These are phyloP conservation scores for Cynanchum wilfordii DNA, from an alignment of 257 asterid genomes.

Conservation along the genomic window DNA sequence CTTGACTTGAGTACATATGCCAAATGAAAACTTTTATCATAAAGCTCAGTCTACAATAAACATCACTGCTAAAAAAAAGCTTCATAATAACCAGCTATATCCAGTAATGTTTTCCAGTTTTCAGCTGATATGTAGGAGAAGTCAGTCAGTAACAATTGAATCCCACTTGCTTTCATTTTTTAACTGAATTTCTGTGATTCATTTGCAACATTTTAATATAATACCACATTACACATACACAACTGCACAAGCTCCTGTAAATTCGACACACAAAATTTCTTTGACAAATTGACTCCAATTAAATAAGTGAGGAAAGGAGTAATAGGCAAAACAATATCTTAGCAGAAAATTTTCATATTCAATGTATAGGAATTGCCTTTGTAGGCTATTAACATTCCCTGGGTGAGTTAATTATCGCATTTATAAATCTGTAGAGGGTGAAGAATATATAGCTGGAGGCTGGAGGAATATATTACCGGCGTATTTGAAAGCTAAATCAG, in stretches of 20 bases:
- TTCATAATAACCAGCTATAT: neutral
- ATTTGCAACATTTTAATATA: neutral
- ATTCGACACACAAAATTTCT: neutral
- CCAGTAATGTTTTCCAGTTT: neutral
- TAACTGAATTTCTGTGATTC: neutral
- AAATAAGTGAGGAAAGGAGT: neutral
- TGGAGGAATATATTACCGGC: slow-evolving; percentile 40
- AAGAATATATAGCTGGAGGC: neutral
- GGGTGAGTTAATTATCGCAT: neutral
- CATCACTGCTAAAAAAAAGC: neutral
- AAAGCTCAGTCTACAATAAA: neutral
- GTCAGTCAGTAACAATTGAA: neutral
- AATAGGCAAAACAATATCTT: neutral
- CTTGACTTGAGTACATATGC: neutral
- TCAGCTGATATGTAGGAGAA: neutral
- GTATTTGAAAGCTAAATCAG: slow-evolving; percentile 84
- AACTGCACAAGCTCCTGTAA: neutral
- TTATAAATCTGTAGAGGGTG: neutral
- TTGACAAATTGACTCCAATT: neutral
- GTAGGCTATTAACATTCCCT: neutral
- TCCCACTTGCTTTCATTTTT: neutral
- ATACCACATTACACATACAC: neutral
- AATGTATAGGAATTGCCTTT: neutral
- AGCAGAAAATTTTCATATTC: neutral
- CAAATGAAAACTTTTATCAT: neutral